Conservation (phyloP, 75 land plant species). For the Ceratopteris richardii region DNA sequence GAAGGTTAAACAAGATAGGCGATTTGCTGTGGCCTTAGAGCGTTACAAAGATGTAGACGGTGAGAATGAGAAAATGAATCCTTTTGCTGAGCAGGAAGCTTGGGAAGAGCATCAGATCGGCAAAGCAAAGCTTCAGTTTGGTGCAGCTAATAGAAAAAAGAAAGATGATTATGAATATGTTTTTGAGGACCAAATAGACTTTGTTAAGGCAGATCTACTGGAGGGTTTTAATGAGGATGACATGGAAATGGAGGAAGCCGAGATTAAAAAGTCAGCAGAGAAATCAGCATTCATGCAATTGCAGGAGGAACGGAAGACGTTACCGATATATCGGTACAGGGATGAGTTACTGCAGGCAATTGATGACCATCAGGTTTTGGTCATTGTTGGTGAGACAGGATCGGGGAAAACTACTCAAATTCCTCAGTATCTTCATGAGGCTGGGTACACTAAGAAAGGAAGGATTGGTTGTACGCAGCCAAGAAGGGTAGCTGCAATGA, state of each 20-base stretch:
- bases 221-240: constrained; percentile 53
- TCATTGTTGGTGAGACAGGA: constrained; percentile 99
- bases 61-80: constrained; percentile 70
- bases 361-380: constrained; percentile 86
- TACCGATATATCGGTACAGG: constrained; percentile 78
- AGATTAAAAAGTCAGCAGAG: constrained; percentile 25
- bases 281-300: constrained; percentile 53
- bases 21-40: constrained; percentile 79
- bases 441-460: constrained; percentile 90
- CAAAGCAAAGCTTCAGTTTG: constrained; percentile 79
- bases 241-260: constrained; percentile 21
- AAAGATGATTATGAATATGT: constrained; percentile 65
- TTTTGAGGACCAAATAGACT: constrained; percentile 93
- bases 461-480: constrained; percentile 99
- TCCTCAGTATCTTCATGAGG: constrained; percentile 97
- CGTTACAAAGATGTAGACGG: constrained; percentile 59
- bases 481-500: constrained; percentile 98
- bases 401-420: constrained; percentile 99
- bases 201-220: constrained; percentile 65
- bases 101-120: constrained; percentile 99
- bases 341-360: constrained; percentile 75
- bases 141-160: constrained; percentile 60
- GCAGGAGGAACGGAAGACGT: constrained; percentile 80
- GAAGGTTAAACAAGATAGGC: constrained; percentile 74
- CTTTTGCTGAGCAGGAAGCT: constrained; percentile 98